phyloP scores from a whole-genome alignment of 768 basidiomycete species.

The Collybia sordida region DNA sequence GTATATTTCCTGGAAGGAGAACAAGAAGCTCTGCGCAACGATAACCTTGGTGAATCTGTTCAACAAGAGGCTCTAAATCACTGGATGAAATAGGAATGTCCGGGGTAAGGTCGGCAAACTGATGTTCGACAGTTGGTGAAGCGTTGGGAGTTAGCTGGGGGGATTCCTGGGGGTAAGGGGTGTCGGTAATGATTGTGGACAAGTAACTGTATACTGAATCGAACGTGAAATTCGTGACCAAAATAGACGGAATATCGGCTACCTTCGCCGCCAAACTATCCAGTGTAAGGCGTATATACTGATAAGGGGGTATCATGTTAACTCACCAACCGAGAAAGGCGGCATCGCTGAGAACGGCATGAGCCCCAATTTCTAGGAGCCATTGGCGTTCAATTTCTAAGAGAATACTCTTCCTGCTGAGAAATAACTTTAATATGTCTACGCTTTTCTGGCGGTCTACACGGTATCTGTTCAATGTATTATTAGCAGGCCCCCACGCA shows the following conservation, averaged over 20 bases:
- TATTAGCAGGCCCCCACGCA: no score
- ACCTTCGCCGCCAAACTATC: slow-evolving; percentile 65
- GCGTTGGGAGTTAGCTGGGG: slow-evolving; percentile 7
- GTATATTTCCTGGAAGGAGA: slow-evolving; percentile 70
- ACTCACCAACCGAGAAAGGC: slow-evolving; percentile 76
- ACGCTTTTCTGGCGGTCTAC: slow-evolving; percentile 75
- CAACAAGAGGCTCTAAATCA: slow-evolving; percentile 57
- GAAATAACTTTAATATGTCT: slow-evolving; percentile 57
- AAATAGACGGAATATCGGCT: slow-evolving; percentile 63
- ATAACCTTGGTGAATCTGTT: slow-evolving; percentile 65
- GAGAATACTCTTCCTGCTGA: slow-evolving; percentile 52
- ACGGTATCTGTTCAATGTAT: slow-evolving; percentile 46
- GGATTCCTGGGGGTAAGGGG: slow-evolving; percentile 17
- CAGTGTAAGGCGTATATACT: neutral
- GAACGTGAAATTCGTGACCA: slow-evolving; percentile 84
- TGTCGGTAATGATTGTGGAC: slow-evolving; percentile 53
- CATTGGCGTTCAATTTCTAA: slow-evolving; percentile 56
- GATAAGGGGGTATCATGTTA: neutral
- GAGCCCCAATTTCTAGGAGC: slow-evolving; percentile 49
- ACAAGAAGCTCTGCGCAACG: slow-evolving; percentile 70
- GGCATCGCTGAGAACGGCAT: slow-evolving; percentile 73
- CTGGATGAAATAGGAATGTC: slow-evolving; percentile 55
- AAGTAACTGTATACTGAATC: slow-evolving; percentile 83
- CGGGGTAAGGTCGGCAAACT: slow-evolving; percentile 31
- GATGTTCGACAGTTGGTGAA: slow-evolving; percentile 7